phyloP scores from a whole-genome alignment of 2,329 filamentous ascomycete genomes.

The Coleophoma crateriformis region DNA sequence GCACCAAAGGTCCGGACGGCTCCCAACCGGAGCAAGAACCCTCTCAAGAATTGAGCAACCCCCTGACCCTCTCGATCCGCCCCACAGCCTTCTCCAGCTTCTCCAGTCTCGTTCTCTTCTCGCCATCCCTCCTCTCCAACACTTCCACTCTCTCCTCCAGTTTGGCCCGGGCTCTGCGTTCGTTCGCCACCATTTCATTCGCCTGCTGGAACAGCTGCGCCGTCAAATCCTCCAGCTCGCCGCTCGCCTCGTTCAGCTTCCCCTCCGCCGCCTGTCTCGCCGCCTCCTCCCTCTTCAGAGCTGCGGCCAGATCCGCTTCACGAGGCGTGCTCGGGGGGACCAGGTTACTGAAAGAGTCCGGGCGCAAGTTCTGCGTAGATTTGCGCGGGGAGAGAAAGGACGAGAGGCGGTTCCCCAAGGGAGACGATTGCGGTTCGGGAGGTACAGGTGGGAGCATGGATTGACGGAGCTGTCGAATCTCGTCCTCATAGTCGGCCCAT shows the following conservation, averaged over 20 bases:
- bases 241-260: slow-evolving; percentile 58
- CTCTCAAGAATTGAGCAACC: slow-evolving; percentile 37
- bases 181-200: slow-evolving; percentile 80
- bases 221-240: slow-evolving; percentile 74
- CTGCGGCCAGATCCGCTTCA: slow-evolving; percentile 50
- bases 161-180: slow-evolving; percentile 64
- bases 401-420: slow-evolving; percentile 26
- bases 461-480: slow-evolving; percentile 55
- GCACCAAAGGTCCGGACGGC: no score
- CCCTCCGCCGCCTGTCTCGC: slow-evolving; percentile 66
- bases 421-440: slow-evolving; percentile 5
- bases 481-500: slow-evolving; percentile 77
- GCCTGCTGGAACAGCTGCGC: slow-evolving; percentile 74
- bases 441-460: slow-evolving; percentile 21
- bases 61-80: slow-evolving; percentile 65
- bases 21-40: no score
- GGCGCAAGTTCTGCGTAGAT: slow-evolving; percentile 33
- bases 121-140: slow-evolving; percentile 63
- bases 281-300: slow-evolving; percentile 60
- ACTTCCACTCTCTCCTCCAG: slow-evolving; percentile 66
- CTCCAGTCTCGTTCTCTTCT: slow-evolving; percentile 65
- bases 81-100: slow-evolving; percentile 64
- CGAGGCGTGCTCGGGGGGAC: slow-evolving; percentile 17
- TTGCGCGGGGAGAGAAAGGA: slow-evolving; percentile 46
- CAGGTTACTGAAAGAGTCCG: slow-evolving; percentile 8